Evolutionary conservation across 306 rosid species (phyloP).

Genomic region (Boehmeria nivea): DNA sequence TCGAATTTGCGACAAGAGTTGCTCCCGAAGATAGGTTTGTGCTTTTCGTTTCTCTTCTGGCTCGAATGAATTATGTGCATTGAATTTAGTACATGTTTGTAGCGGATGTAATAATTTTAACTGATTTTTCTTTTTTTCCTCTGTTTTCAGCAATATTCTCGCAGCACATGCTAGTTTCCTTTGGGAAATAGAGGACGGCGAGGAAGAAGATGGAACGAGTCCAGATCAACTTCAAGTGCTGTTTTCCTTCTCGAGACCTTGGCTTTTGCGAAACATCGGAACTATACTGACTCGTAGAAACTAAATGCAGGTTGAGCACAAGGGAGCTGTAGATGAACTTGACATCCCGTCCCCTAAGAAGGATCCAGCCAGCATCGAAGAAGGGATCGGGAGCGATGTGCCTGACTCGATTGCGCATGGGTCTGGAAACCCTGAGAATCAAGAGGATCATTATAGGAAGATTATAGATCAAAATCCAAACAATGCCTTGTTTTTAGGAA

Average conservation of each 20-base stretch:
- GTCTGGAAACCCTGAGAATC: conserved; percentile 16
- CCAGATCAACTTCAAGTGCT: conserved; percentile 36
- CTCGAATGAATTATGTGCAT: no score
- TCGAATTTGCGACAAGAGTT: conserved; percentile 61
- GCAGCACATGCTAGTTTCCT: conserved; percentile 85
- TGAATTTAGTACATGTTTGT: no score
- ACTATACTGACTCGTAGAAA: conserved; percentile 16
- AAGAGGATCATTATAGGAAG: conserved; percentile 47
- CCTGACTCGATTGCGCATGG: conserved; percentile 17
- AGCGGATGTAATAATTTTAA: background rate
- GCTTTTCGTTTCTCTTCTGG: background rate
- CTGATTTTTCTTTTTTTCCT: conserved; percentile 1
- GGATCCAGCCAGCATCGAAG: conserved; percentile 19
- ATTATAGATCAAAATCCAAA: conserved; percentile 50
- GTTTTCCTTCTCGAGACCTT: conserved; percentile 3
- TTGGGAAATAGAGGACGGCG: conserved; percentile 56
- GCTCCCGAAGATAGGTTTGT: conserved; percentile 66
- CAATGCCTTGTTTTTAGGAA: conserved; percentile 54
- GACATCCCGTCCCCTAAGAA: conserved; percentile 21
- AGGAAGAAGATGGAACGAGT: conserved; percentile 28
- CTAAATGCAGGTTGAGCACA: conserved; percentile 36
- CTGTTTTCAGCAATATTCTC: conserved; percentile 57
- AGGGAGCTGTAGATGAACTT: conserved; percentile 17
- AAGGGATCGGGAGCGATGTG: conserved; percentile 23
- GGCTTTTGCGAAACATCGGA: background rate